Base-by-base conservation (phyloP, 768 basidiomycete genomes). In the Macrolepiota fuliginosa region DNA sequence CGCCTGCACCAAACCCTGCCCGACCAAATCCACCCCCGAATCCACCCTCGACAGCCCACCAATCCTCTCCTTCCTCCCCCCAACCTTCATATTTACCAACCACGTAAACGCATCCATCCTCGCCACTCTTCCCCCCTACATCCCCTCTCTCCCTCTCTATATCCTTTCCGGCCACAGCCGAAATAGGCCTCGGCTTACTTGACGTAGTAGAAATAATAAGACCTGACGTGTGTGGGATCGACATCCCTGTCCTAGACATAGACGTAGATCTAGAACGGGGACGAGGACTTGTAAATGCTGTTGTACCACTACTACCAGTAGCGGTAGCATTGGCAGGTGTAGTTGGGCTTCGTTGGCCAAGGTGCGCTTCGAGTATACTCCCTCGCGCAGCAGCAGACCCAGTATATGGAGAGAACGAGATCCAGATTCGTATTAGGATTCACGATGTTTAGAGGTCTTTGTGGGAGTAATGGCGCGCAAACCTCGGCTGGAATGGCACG, bases 401-500 rank as follows among this genome's bases (percentile, higher is more conserved):
- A 10, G 55, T 15, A 32, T 7, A 32, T 32, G 29, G 29, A 7
- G 29, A 32, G 29, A 32, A 7, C 35, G 4, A 29, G 35, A 12
- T 40, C n/a, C n/a, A 12, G 40, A 40, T 40, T 40, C n/a, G 40
- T 13, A 15, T 32, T 32, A 32, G 29, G 3, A 7, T 32, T 42
- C 4, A 32, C 17, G 13, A 17, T 12, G 3, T 40, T 40, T 2
- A 50, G 53, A 62, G 25, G 27, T 54, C 53, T 29, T 15, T 64
- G 65, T 25, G 68, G 71, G 0, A 74, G 78, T 0, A 75, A 76
- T 12, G 80, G 77, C 0, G 89, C 86, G 12, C 90, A 81, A 13
- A 89, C 88, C 71, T 89, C 89, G 1, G 88, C 87, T 0, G 91
- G 74, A 65, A 91, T 90, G 0, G 81, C 78, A 37, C 89, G 84